phyloP scores from a whole-genome alignment of 257 asterid species.

The Henckelia pumila region DNA sequence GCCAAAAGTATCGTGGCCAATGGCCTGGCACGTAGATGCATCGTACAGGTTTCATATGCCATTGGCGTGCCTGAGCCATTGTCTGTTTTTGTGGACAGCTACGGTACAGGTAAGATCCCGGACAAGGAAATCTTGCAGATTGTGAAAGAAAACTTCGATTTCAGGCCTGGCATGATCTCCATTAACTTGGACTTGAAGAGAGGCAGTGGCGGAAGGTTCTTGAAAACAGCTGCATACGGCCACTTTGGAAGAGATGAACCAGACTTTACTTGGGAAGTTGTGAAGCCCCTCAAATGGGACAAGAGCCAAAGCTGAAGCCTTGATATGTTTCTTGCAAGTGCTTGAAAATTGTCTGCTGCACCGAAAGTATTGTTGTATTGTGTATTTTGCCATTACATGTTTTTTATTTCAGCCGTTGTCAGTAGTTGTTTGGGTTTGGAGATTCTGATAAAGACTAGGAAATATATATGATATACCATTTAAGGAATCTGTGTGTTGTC shows the following conservation, averaged over 20 bases:
- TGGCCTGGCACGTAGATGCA: slow-evolving; percentile 42
- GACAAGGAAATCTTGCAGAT: slow-evolving; percentile 37
- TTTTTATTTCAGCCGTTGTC: neutral
- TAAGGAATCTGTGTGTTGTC: neutral
- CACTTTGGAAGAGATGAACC: slow-evolving; percentile 40
- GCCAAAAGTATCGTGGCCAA: slow-evolving; percentile 41
- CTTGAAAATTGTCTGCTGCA: slow-evolving; percentile 22
- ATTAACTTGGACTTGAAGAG: slow-evolving; percentile 46
- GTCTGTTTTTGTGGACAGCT: slow-evolving; percentile 33
- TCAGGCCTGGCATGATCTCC: slow-evolving; percentile 42
- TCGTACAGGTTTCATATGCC: slow-evolving; percentile 39
- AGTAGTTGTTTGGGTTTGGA: neutral
- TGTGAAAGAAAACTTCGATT: slow-evolving; percentile 38
- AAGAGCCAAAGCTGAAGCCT: slow-evolving; percentile 27
- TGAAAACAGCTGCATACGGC: slow-evolving; percentile 39
- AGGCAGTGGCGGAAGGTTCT: slow-evolving; percentile 35
- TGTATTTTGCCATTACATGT: neutral
- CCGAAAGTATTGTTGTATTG: neutral
- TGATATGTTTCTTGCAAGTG: neutral
- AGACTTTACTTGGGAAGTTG: slow-evolving; percentile 41
- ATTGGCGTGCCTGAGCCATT: slow-evolving; percentile 42
- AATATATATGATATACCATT: too few relatives aligned
- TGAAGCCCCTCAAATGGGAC: slow-evolving; percentile 43
- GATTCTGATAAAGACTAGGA: neutral
- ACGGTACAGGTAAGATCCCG: slow-evolving; percentile 39